These are phyloP conservation scores for Cylindrotheca fusiformis DNA, from an alignment of 108 stramenopile genomes.

Conservation along the genomic window DNA sequence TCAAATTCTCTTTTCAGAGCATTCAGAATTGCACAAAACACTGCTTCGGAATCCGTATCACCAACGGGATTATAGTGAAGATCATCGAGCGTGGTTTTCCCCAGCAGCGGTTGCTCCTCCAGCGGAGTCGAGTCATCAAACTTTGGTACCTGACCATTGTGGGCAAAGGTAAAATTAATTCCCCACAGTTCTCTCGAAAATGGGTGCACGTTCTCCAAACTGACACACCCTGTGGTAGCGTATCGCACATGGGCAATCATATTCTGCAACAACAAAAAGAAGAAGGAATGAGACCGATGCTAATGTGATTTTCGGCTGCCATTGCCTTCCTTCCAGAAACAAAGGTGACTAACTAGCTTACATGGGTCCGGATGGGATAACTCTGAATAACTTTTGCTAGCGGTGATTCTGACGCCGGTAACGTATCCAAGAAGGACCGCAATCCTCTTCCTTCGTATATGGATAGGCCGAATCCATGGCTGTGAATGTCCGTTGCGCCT, in stretches of 20 bases:
- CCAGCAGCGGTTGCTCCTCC: constrained; percentile 25
- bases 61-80: constrained; percentile 72
- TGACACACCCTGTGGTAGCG: constrained; percentile 79
- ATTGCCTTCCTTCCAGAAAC: too few species aligned
- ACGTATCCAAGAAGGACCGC: constrained; percentile 70
- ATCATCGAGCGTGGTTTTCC: constrained; percentile 17
- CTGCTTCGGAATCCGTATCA: constrained; percentile 89
- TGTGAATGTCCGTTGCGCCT: constrained; percentile 77
- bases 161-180: constrained; percentile 80
- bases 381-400: constrained; percentile 69
- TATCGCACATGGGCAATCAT: constrained; percentile 93
- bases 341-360: too few species aligned
- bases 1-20: constrained; percentile 71
- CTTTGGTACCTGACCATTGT: constrained; percentile 91
- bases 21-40: constrained; percentile 91
- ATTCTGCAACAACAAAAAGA: too few species aligned
- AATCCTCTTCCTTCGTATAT: constrained; percentile 84
- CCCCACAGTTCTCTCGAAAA: constrained; percentile 88
- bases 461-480: constrained; percentile 83
- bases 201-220: constrained; percentile 90
- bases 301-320: too few species aligned
- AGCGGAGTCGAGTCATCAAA: constrained; percentile 23
- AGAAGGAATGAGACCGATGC: too few species aligned
- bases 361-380: constrained; percentile 75
- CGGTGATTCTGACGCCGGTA: constrained; percentile 64